Conservation (phyloP, 345 rosid species). For the Cardiospermum halicacabum region DNA sequence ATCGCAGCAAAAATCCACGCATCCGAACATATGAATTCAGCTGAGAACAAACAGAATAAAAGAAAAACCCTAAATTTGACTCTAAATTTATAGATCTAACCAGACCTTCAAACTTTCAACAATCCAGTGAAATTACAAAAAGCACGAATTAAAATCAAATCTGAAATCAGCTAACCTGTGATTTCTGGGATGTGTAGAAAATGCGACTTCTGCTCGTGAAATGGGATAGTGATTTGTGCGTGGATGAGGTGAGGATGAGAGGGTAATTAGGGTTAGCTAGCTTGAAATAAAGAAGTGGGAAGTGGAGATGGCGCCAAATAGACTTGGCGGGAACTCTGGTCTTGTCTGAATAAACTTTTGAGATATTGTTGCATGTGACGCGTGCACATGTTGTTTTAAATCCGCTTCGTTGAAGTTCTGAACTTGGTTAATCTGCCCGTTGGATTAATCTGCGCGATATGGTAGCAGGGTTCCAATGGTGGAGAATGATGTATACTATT, state of each 20-base stretch:
- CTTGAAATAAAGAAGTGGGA: not conserved
- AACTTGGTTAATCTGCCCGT: not conserved
- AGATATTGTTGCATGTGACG: not conserved
- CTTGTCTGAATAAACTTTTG: not conserved
- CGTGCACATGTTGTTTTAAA: not conserved
- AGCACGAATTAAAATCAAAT: not conserved
- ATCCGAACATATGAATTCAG: no score
- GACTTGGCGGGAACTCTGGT: conserved; percentile 15
- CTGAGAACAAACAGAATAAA: no score
- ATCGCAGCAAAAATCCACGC: not conserved
- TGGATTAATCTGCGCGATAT: not conserved
- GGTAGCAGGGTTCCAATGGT: no score
- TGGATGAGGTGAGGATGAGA: not conserved
- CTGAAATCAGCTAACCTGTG: conserved; percentile 1
- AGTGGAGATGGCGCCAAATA: conserved; percentile 11
- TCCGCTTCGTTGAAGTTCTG: not conserved
- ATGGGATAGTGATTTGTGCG: not conserved
- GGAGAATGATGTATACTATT: not conserved
- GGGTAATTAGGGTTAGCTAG: not conserved
- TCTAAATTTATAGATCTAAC: conserved; percentile 4
- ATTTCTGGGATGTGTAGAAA: not conserved
- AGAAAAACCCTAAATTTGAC: not conserved
- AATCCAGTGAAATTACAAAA: not conserved
- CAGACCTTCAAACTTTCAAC: not conserved
- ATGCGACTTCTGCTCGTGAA: not conserved